Percentiles rank a stretch among this genome's conserved stretches.
phyloP scores from a whole-genome alignment of 345 rosid genomes.

The Syzygium oleosum region DNA sequence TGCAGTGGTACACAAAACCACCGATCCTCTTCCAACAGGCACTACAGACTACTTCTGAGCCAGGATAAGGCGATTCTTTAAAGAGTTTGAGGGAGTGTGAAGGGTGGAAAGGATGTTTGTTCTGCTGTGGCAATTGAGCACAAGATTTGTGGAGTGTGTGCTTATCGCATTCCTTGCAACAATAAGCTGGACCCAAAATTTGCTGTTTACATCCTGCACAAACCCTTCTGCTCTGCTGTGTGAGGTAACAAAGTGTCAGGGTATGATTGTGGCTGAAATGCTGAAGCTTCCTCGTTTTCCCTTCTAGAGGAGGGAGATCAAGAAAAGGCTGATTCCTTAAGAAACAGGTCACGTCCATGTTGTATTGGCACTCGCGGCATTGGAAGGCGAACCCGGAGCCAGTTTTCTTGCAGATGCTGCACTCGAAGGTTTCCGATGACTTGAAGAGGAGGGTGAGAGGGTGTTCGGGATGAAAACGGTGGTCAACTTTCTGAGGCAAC shows the following conservation, averaged over 20 bases:
- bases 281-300: neutral
- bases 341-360: conserved; percentile 6
- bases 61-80: neutral
- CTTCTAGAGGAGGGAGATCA: neutral
- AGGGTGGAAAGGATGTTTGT: conserved; percentile 1
- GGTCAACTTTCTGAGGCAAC: conserved; percentile 2
- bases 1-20: neutral
- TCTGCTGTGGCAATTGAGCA: neutral
- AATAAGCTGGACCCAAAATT: neutral
- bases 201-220: neutral
- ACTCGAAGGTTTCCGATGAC: neutral
- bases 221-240: neutral
- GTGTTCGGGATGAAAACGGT: conserved; percentile 15
- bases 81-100: neutral
- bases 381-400: neutral
- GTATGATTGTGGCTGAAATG: conserved; percentile 1
- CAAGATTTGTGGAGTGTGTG: conserved; percentile 4
- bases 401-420: conserved; percentile 4
- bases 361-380: conserved; percentile 7
- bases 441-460: conserved; percentile 6
- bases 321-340: neutral
- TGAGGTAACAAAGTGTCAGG: neutral
- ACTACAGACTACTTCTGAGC: neutral
- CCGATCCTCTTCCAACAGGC: neutral
- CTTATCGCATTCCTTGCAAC: neutral